Evolutionary conservation across 495 filamentous ascomycete genomes (phyloP).

Genomic region (Penicillium antarcticum): DNA sequence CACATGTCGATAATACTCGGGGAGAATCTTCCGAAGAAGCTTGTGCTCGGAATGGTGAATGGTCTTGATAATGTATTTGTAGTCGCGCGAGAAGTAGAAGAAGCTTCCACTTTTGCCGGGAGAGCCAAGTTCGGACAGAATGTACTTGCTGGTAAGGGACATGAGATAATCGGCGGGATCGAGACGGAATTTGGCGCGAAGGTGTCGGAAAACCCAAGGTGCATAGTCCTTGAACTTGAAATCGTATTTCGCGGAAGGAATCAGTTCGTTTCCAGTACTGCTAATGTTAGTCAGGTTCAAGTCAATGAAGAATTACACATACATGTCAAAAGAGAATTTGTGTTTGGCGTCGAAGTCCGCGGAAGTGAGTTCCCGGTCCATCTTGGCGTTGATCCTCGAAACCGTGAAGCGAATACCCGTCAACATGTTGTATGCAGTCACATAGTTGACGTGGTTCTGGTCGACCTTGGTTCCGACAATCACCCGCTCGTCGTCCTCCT

Average conservation of each 20-base stretch:
- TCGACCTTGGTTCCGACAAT: slow-evolving; percentile 98
- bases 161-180: slow-evolving; percentile 98
- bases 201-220: slow-evolving; percentile 95
- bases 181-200: slow-evolving; percentile 82
- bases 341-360: slow-evolving; percentile 89
- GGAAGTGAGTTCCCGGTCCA: slow-evolving; percentile 82
- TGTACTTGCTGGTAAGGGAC: slow-evolving; percentile 98
- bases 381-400: slow-evolving; percentile 93
- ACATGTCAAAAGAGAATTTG: slow-evolving; percentile 99
- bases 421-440: slow-evolving; percentile 99
- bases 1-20: slow-evolving; percentile 92
- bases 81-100: slow-evolving; percentile 99
- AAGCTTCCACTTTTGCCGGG: slow-evolving; percentile 98
- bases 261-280: slow-evolving; percentile 93
- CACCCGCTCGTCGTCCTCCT: slow-evolving; percentile 90
- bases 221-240: slow-evolving; percentile 99
- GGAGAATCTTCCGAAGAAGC: slow-evolving; percentile 85
- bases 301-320: slow-evolving; percentile 21
- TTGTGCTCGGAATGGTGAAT: slow-evolving; percentile 98
- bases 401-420: slow-evolving; percentile 97
- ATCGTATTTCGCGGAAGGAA: slow-evolving; percentile 97
- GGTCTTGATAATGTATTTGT: slow-evolving; percentile 99
- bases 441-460: slow-evolving; percentile 95
- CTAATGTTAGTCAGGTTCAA: slow-evolving; percentile 18
- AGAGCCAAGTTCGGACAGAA: slow-evolving; percentile 93